Evolutionary conservation across 352 stramenopile genomes (phyloP), one percentile per base, ranked within the genome.

Genomic region (Pythium sp.): DNA sequence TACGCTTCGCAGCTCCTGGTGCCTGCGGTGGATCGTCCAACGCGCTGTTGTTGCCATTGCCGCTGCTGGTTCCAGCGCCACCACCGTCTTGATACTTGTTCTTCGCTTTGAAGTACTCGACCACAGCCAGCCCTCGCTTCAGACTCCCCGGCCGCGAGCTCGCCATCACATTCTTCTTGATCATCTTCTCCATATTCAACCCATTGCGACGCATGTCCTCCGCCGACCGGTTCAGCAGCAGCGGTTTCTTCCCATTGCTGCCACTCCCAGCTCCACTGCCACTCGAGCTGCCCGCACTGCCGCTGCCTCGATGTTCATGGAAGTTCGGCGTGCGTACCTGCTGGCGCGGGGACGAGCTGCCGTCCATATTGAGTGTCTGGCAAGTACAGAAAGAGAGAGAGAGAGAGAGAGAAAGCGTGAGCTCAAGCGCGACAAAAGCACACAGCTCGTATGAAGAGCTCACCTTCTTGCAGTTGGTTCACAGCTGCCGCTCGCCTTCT

Each of bases 111-210:
- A 94, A 82, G 57, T 86, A 84, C 71, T 91, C 84, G 1, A 94
- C 73, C 56, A 92, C 84, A 51, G 86, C 82, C 61, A 86, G 78
- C 2, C 81, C 82, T 59, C 84, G 84, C 78, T 91, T 94, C 66
- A 84, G 77, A 68, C 73, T 76, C 22, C 77, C 76, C 20, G 72
- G 77, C 12, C 83, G 79, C 5, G 80, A 79, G 43, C 74, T 71
- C 64, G 69, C 76, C 24, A 84, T 60, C 34, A 92, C 83, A 69
- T 94, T 94, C 65, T 91, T 92, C 72, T 91, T 83, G 71, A 94
- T 90, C 86, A 94, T 94, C 58, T 91, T 91, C 73, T 94, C 86
- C 83, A 92, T 92, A 67, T 91, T 94, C 41, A 92, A 58, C 18
- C 75, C 74, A 71, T 79, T 92, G 56, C 84, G 86, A 0, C 85